Base-by-base conservation (phyloP, 768 basidiomycete species). In the Lactifluus volemus region DNA sequence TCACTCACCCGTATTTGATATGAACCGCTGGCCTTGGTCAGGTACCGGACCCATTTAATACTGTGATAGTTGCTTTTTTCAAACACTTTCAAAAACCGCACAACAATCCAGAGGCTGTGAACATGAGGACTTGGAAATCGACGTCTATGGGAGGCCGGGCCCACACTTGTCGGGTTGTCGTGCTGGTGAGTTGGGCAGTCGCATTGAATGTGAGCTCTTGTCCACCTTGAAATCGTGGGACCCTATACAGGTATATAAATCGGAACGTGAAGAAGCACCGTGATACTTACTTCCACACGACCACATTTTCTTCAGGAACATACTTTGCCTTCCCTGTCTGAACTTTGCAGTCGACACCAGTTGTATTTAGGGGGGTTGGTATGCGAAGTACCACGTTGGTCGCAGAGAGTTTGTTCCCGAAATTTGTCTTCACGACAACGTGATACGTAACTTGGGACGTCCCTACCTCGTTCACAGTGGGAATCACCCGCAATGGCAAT, bases 121-220 rank as follows among this genome's bases (percentile, higher is more conserved):
- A 92, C 97, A 99, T 99, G 67, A 99, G 79, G 59, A 99, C 97
- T 76, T 95, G 93, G 75, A 99, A 99, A 73, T 99, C 97, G 64
- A 98, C 86, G 67, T 96, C 92, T 69, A 99, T 98, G 7, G 97
- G 97, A 17, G 97, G 97, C 57, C 97, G 79, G 3, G 95, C 94
- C 97, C 97, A 99, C 4, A 96, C 86, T 80, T 98, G 94, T 38
- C 93, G 86, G 61, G 84, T 81, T 0, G 97, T 99, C 36, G 93
- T 96, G 61, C 84, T 83, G 2, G 95, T 92, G 63, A 98, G 76
- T 38, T 82, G 80, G 6, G 93, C 96, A 9, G 85, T 83, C 0
- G 85, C 97, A 2, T 83, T 82, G 58, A 98, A 82, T 0, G 92
- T 92, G 65, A 84, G 82, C 73, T 99, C 97, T 65, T 92, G 85